These are phyloP conservation scores for Xylaria sp. DNA, from an alignment of 2,329 filamentous ascomycete species.

Conservation along the genomic window DNA sequence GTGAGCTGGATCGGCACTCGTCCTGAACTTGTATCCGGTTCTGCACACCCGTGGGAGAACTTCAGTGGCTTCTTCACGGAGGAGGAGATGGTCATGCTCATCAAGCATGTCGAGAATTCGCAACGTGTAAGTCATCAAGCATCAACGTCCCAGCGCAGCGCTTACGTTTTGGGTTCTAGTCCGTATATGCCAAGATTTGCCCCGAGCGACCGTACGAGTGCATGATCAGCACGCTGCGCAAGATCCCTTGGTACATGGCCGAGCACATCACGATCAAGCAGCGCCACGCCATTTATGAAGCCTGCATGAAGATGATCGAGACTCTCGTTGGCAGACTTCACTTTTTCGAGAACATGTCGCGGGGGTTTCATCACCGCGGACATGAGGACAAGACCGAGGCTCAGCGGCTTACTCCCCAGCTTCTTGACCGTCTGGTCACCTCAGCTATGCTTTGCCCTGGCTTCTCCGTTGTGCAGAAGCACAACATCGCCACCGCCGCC, in stretches of 20 bases:
- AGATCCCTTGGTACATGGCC: slow-evolving; percentile 72
- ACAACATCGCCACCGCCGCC: slow-evolving; percentile 63
- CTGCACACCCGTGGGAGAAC: slow-evolving; percentile 58
- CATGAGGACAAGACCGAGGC: background rate
- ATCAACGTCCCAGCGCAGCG: background rate
- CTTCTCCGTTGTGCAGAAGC: slow-evolving; percentile 71
- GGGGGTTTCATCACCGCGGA: slow-evolving; percentile 43
- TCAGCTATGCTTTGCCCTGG: slow-evolving; percentile 68
- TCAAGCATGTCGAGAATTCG: slow-evolving; percentile 71
- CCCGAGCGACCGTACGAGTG: slow-evolving; percentile 74
- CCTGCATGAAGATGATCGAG: slow-evolving; percentile 61
- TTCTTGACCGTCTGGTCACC: slow-evolving; percentile 64
- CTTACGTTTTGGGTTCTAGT: slow-evolving; percentile 53
- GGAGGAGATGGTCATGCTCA: slow-evolving; percentile 72
- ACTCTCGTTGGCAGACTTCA: slow-evolving; percentile 58
- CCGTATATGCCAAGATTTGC: slow-evolving; percentile 68
- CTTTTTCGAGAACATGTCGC: background rate
- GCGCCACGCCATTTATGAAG: slow-evolving; percentile 63
- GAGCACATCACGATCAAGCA: slow-evolving; percentile 67
- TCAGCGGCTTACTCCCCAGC: slow-evolving; percentile 61
- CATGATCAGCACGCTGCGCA: slow-evolving; percentile 70
- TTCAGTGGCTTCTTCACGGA: slow-evolving; percentile 70
- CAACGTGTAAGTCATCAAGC: slow-evolving; percentile 63
- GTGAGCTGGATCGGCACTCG: slow-evolving; percentile 64
- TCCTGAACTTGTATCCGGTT: slow-evolving; percentile 54